Evolutionary conservation across 2,329 filamentous ascomycete species (phyloP).

Genomic region (Cercospora sp.): DNA sequence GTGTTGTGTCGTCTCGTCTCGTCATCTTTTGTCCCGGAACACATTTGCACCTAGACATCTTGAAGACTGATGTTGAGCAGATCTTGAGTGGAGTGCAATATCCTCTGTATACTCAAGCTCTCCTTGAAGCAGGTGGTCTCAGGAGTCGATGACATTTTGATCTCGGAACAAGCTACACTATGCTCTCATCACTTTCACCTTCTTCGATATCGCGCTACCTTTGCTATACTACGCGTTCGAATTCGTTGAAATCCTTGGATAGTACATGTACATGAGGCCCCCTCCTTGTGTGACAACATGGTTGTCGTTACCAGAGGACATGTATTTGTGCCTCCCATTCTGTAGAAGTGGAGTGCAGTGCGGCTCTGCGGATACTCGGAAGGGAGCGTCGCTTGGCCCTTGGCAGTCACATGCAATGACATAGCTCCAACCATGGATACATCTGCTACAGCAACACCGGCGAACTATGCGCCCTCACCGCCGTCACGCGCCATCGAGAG

Average conservation of each 20-base stretch:
- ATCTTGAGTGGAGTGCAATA: too few relatives aligned
- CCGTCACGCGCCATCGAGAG: neutral
- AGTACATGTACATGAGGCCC: too few relatives aligned
- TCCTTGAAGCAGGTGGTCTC: too few relatives aligned
- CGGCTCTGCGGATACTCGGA: neutral
- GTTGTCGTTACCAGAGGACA: neutral
- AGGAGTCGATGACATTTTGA: too few relatives aligned
- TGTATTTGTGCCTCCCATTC: neutral
- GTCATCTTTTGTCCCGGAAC: neutral
- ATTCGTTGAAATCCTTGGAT: too few relatives aligned
- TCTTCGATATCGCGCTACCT: too few relatives aligned
- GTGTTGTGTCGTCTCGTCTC: neutral
- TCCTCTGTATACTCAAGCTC: too few relatives aligned
- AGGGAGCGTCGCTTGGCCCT: neutral
- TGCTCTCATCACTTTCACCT: too few relatives aligned
- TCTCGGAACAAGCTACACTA: too few relatives aligned
- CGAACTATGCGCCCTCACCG: neutral
- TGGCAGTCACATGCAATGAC: conserved; percentile 3
- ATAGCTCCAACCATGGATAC: neutral
- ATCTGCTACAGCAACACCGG: neutral
- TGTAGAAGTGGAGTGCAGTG: neutral
- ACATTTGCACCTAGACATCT: neutral
- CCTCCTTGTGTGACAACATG: neutral
- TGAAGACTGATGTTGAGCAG: neutral
- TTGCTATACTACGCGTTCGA: too few relatives aligned